These are phyloP conservation scores for Sporobolus alterniflorus DNA, from an alignment of 202 grass and related monocot species.

Conservation along the genomic window DNA sequence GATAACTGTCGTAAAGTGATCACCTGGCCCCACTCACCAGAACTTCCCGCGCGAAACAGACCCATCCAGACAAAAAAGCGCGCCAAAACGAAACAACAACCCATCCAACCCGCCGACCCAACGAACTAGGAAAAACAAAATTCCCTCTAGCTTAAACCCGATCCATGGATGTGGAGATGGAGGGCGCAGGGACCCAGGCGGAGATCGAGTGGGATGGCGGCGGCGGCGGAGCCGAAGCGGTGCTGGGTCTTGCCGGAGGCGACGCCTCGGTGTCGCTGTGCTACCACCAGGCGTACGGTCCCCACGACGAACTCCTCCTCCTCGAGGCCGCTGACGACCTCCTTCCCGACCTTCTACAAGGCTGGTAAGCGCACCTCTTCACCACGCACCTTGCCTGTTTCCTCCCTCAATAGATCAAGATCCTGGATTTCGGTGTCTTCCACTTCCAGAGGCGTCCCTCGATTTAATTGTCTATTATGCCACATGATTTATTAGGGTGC, in stretches of 20 bases:
- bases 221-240: constrained; percentile 59
- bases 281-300: constrained; percentile 79
- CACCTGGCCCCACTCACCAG: background rate
- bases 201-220: constrained; percentile 27
- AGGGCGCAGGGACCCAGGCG: constrained; percentile 15
- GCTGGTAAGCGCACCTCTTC: constrained; percentile 50
- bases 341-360: constrained; percentile 68
- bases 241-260: constrained; percentile 48
- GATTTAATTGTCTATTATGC: background rate
- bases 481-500: background rate
- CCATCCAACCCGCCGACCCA: background rate
- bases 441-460: background rate
- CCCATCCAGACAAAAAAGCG: constrained; percentile 19
- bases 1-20: background rate
- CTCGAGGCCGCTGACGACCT: constrained; percentile 76
- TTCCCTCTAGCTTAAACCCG: background rate
- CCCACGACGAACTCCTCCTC: constrained; percentile 78
- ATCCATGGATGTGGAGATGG: constrained; percentile 56
- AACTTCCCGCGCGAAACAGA: constrained; percentile 41
- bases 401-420: constrained; percentile 11
- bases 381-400: background rate
- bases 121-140: background rate
- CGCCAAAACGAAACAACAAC: constrained; percentile 3
- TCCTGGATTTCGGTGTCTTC: background rate
- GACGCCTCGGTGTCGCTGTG: constrained; percentile 62